Conservation (phyloP, 192 early-diverging fungal genomes). For the Oehlia diaphana region DNA sequence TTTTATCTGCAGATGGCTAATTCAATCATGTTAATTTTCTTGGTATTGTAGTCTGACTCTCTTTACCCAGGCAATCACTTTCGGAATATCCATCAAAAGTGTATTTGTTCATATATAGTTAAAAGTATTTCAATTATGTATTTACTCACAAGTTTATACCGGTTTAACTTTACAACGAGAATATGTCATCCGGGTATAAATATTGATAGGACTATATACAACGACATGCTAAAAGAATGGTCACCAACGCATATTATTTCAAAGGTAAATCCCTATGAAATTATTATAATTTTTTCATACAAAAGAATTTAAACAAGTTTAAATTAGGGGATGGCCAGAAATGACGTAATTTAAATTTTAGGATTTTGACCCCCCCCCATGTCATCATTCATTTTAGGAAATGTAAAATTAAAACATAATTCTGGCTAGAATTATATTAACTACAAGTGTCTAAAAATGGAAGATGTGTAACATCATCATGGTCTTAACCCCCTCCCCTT, state of each 20-base stretch:
- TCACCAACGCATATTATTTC: constrained; percentile 96
- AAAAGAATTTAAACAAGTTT: neutral
- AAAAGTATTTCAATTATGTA: neutral
- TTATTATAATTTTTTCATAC: constrained; percentile 6
- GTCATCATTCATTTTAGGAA: no score
- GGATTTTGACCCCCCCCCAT: no score
- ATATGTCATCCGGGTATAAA: constrained; percentile 99
- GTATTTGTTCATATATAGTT: constrained; percentile 9
- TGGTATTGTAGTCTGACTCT: constrained; percentile 67
- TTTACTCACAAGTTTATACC: neutral
- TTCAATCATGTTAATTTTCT: no score
- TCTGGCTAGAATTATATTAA: no score
- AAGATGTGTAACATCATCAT: no score
- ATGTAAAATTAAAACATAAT: no score
- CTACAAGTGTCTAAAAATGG: no score
- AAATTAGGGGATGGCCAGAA: no score
- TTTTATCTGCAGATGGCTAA: no score
- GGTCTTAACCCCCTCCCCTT: no score
- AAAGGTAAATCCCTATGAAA: constrained; percentile 55
- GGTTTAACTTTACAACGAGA: constrained; percentile 89
- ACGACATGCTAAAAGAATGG: constrained; percentile 98
- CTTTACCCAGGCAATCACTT: constrained; percentile 92
- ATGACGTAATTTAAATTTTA: no score
- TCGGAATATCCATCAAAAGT: constrained; percentile 98
- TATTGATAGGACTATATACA: constrained; percentile 93